These are phyloP conservation scores for Leptodermis oblonga DNA, from an alignment of 257 asterid genomes.

Conservation along the genomic window DNA sequence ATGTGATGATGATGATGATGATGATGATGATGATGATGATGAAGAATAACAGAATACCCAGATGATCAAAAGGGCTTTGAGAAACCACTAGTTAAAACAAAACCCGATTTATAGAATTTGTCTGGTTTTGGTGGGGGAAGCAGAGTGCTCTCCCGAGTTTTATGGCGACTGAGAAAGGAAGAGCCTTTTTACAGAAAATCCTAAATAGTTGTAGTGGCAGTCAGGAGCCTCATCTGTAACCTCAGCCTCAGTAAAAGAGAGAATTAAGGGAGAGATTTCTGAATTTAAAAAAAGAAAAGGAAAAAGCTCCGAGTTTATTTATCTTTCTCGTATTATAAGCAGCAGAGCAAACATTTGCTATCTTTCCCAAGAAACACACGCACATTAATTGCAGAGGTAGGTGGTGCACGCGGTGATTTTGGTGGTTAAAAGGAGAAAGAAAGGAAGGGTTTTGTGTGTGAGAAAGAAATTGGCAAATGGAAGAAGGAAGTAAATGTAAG, in stretches of 20 bases:
- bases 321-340: slow-evolving; percentile 19
- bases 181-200: slow-evolving; percentile 44
- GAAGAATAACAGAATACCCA: too few relatives aligned
- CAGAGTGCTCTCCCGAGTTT: slow-evolving; percentile 86
- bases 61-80: too few relatives aligned
- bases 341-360: slow-evolving; percentile 1
- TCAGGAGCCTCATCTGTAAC: not conserved
- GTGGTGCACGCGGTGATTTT: slow-evolving; percentile 25
- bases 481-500: not conserved
- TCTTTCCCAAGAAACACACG: slow-evolving; percentile 14
- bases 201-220: slow-evolving; percentile 1
- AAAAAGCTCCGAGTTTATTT: slow-evolving; percentile 15
- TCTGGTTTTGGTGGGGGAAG: slow-evolving; percentile 24
- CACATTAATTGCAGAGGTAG: slow-evolving; percentile 15
- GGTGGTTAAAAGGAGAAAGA: not conserved
- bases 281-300: too few relatives aligned
- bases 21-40: too few relatives aligned
- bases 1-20: too few relatives aligned
- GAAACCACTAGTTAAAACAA: too few relatives aligned
- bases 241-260: not conserved
- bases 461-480: slow-evolving; percentile 6
- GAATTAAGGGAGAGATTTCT: not conserved
- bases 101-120: slow-evolving; percentile 6
- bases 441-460: slow-evolving; percentile 9
- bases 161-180: slow-evolving; percentile 55